These are phyloP conservation scores for Schizothecium vesticola DNA, from an alignment of 495 filamentous ascomycete species.

Conservation along the genomic window DNA sequence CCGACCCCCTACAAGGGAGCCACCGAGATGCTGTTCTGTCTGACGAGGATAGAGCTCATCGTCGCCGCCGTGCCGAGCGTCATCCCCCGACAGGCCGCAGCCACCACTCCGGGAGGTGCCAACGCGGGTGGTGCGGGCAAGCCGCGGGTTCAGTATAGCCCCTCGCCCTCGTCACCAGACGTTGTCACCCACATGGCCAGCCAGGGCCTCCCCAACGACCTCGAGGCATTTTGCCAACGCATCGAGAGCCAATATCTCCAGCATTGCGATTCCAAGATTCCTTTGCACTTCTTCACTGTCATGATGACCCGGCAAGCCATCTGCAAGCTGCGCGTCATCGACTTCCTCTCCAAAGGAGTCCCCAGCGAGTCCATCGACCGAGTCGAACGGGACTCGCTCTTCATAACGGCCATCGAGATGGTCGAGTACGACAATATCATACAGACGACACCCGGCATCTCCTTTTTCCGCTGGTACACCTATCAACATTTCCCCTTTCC, in stretches of 20 bases:
- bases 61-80: slow-evolving; percentile 39
- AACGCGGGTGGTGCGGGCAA: slow-evolving; percentile 11
- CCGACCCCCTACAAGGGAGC: slow-evolving; percentile 38
- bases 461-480: slow-evolving; percentile 49
- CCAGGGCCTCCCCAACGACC: slow-evolving; percentile 43
- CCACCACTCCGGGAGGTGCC: not conserved
- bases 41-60: slow-evolving; percentile 45
- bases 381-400: slow-evolving; percentile 39
- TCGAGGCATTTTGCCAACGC: slow-evolving; percentile 49
- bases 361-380: slow-evolving; percentile 26
- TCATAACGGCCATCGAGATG: slow-evolving; percentile 45
- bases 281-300: slow-evolving; percentile 51
- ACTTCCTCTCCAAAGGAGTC: slow-evolving; percentile 27
- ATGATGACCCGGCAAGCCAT: slow-evolving; percentile 45
- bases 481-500: slow-evolving; percentile 49
- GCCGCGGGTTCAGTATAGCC: slow-evolving; percentile 33
- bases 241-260: slow-evolving; percentile 56
- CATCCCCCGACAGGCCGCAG: slow-evolving; percentile 1
- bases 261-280: slow-evolving; percentile 56
- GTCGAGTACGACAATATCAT: slow-evolving; percentile 50
- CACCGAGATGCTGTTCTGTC: slow-evolving; percentile 49
- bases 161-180: slow-evolving; percentile 28
- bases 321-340: slow-evolving; percentile 43
- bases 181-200: slow-evolving; percentile 44
- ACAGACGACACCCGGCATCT: slow-evolving; percentile 39